Evolutionary conservation across 768 basidiomycete species (phyloP).

Genomic region (Naganishia vaughanmartiniae): DNA sequence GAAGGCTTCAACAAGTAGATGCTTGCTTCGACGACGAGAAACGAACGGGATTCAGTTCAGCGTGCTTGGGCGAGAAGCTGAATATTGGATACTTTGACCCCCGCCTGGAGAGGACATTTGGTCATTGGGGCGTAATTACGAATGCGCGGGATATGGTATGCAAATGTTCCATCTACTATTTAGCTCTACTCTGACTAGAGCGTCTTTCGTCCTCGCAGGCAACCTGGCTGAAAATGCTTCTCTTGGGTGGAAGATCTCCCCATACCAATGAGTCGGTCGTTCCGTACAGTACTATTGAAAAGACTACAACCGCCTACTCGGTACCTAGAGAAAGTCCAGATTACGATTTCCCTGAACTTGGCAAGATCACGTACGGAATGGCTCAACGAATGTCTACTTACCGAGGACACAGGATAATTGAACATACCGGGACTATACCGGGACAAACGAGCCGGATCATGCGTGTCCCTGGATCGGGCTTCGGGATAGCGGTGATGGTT

Average conservation of each 20-base stretch:
- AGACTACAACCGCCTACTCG: slow-evolving; percentile 19
- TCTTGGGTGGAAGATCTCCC: slow-evolving; percentile 27
- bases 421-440: slow-evolving; percentile 40
- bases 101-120: slow-evolving; percentile 28
- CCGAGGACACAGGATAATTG: slow-evolving; percentile 36
- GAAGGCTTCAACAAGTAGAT: slow-evolving; percentile 8
- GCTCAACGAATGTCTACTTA: slow-evolving; percentile 38
- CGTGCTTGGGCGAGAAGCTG: neutral
- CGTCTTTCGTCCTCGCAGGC: slow-evolving; percentile 25
- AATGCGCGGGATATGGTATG: slow-evolving; percentile 42
- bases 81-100: slow-evolving; percentile 14
- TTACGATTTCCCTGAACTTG: neutral
- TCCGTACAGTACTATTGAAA: slow-evolving; percentile 29
- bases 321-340: neutral
- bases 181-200: too few relatives aligned
- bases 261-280: slow-evolving; percentile 33
- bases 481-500: slow-evolving; percentile 39
- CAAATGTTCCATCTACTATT: neutral
- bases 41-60: neutral
- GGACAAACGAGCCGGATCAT: slow-evolving; percentile 37
- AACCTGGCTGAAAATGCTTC: slow-evolving; percentile 41
- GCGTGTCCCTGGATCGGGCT: slow-evolving; percentile 35
- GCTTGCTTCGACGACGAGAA: neutral
- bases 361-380: slow-evolving; percentile 38
- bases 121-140: slow-evolving; percentile 41